Conservation (phyloP, 768 basidiomycete genomes). For the Peribolospora kevripleyi region DNA sequence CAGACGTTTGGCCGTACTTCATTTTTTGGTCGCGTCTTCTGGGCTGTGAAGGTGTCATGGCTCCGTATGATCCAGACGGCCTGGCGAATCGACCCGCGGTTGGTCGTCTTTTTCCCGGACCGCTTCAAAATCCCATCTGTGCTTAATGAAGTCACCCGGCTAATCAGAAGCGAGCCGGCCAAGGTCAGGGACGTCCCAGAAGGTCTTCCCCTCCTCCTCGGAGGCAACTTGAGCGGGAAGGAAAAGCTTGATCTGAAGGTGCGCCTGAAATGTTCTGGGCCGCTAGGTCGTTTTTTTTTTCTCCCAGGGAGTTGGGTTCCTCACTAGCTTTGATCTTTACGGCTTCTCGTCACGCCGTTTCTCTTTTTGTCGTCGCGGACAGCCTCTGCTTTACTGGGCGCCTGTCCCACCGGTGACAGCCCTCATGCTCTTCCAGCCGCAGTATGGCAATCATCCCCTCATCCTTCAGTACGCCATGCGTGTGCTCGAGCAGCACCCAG, state of each 20-base stretch:
- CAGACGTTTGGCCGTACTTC: neutral
- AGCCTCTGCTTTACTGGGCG: slow-evolving; percentile 75
- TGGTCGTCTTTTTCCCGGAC: slow-evolving; percentile 62
- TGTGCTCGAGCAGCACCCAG: slow-evolving; percentile 79
- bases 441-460: slow-evolving; percentile 57
- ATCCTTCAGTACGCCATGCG: slow-evolving; percentile 89
- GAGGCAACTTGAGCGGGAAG: slow-evolving; percentile 36
- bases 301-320: neutral
- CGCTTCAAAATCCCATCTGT: slow-evolving; percentile 51
- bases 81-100: slow-evolving; percentile 62
- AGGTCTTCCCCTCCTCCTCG: slow-evolving; percentile 53
- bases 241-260: slow-evolving; percentile 55
- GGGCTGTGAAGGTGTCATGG: slow-evolving; percentile 34
- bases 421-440: slow-evolving; percentile 44
- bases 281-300: neutral
- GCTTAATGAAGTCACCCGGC: slow-evolving; percentile 43
- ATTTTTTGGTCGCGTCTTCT: neutral
- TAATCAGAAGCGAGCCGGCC: slow-evolving; percentile 46
- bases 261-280: slow-evolving; percentile 4
- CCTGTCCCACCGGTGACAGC: slow-evolving; percentile 41
- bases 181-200: slow-evolving; percentile 54
- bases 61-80: slow-evolving; percentile 38
- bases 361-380: neutral
- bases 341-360: too few relatives aligned
- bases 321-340: neutral